Evolutionary conservation across 352 stramenopile species (phyloP).

Genomic region (Globisporangium nodosum): DNA sequence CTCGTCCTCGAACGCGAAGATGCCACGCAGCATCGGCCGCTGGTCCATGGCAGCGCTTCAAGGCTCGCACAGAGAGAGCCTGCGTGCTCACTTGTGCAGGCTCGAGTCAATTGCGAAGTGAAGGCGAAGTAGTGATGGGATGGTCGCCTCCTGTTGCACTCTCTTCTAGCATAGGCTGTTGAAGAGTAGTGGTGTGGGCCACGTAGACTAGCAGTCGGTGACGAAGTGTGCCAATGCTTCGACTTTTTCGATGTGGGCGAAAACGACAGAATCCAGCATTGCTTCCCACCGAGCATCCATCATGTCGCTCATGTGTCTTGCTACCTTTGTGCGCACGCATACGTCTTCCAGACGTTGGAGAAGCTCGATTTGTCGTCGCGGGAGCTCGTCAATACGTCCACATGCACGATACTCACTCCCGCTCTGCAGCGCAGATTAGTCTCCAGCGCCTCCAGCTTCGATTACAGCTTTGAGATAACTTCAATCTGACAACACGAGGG

Average conservation of each 20-base stretch:
- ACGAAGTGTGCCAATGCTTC: neutral
- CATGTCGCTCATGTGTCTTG: no score
- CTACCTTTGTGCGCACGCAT: no score
- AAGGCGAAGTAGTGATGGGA: neutral
- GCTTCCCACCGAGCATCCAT: no score
- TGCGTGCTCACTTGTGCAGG: neutral
- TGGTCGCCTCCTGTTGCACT: neutral
- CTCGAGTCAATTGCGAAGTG: constrained; percentile 3
- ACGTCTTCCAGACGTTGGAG: no score
- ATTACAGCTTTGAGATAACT: neutral
- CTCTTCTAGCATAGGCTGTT: neutral
- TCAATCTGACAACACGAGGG: constrained; percentile 1
- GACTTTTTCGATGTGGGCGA: neutral
- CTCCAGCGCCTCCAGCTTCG: neutral
- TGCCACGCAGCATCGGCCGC: constrained; percentile 64
- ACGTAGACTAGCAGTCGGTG: neutral
- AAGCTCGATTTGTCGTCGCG: neutral
- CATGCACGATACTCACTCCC: no score
- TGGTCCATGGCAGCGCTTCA: constrained; percentile 21
- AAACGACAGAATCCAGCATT: no score
- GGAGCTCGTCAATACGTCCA: neutral
- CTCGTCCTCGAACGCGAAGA: constrained; percentile 87
- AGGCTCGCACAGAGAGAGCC: neutral
- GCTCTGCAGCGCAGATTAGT: neutral
- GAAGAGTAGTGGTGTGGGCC: neutral